Base-by-base conservation (phyloP, 1,284 basidiomycete species). In the Ustilago bromivora region DNA sequence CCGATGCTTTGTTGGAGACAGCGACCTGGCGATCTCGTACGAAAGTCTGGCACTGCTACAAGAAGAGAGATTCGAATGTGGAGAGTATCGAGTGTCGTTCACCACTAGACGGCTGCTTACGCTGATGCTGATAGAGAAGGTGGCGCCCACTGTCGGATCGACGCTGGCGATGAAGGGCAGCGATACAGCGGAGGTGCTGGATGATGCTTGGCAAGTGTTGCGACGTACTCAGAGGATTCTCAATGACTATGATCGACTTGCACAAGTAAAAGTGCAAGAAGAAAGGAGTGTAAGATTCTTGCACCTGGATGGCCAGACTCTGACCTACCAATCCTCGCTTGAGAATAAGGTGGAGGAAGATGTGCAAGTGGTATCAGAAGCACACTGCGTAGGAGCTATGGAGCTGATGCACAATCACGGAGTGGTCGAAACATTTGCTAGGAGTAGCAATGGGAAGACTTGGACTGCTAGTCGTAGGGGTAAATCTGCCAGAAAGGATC, bases 381-480 rank as follows among this genome's bases (percentile, higher is more conserved):
- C 73, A 12, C 77, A 79, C 54, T 79, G 73, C 51, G 53, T 73
- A 6, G 41, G 57, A 4, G 72, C 70, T n/a, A 63, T 63, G 65
- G 59, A 66, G 43, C 49, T 79, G 28, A 76, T 71, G 68, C 57
- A 57, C 11, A 51, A 52, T 5, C 72, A 75, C 38, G 73, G 62
- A 19, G 61, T 79, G 6, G 46, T 69, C 3, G 77, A 79, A 53
- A 71, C 77, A 11, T 79, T 79, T 55, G 66, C 73, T n/a, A 66
- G 77, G 17, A 64, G 63, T 12, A 76, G 70, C 69, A 70, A 72
- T 41, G 77, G 77, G 6, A 76, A 72, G 56, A 70, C 73, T 6
- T 79, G 73, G 77, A 73, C 71, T 4, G 72, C 74, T 1, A 65
- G 67, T 41, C 17, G 67, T 10, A 13, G 28, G 34, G 67, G 72